Percentiles rank a stretch among this genome's conserved stretches.
Evolutionary conservation across 768 basidiomycete species (phyloP).

Genomic region (Gautieria morchelliformis): DNA sequence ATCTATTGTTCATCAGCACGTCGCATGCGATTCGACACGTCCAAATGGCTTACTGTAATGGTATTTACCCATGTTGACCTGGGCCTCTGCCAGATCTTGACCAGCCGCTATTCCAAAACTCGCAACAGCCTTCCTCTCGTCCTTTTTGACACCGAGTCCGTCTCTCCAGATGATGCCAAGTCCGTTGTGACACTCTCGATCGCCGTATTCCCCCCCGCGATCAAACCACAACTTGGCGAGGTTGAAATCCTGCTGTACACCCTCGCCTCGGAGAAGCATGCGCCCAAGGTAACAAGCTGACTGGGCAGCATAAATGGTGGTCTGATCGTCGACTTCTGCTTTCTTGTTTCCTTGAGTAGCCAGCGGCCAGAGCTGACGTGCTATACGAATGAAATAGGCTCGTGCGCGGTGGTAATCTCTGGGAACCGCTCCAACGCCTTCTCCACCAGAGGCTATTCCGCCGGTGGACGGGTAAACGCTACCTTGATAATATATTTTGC

Average conservation of each 20-base stretch:
- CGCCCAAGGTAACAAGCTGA: constrained; percentile 86
- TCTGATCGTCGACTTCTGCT: constrained; percentile 40
- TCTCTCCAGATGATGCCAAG: constrained; percentile 91
- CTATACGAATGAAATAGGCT: constrained; percentile 78
- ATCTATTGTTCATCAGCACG: constrained; percentile 30
- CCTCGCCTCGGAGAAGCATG: constrained; percentile 93
- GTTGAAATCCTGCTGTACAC: constrained; percentile 64
- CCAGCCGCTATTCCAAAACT: constrained; percentile 75
- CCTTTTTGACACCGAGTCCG: constrained; percentile 61
- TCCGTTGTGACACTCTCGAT: constrained; percentile 83
- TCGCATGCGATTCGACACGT: neutral
- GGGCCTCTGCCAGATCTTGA: constrained; percentile 86
- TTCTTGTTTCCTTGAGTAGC: constrained; percentile 24
- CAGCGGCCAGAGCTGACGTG: constrained; percentile 75
- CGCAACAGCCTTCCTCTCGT: constrained; percentile 50
- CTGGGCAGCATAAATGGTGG: constrained; percentile 58
- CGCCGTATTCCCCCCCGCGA: constrained; percentile 68
- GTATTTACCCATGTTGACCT: constrained; percentile 82
- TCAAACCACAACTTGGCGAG: constrained; percentile 92
- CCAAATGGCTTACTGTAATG: constrained; percentile 41
- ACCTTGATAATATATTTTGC: constrained; percentile 95
- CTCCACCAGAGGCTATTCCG: constrained; percentile 78
- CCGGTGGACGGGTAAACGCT: constrained; percentile 76
- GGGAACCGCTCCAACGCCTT: constrained; percentile 85
- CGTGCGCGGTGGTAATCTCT: constrained; percentile 69